A percentile compares a stretch with the other conserved stretches of the same genome.
These are phyloP conservation scores for Dunaliella primolecta DNA, from an alignment of 139 green algal genomes.

Conservation along the genomic window DNA sequence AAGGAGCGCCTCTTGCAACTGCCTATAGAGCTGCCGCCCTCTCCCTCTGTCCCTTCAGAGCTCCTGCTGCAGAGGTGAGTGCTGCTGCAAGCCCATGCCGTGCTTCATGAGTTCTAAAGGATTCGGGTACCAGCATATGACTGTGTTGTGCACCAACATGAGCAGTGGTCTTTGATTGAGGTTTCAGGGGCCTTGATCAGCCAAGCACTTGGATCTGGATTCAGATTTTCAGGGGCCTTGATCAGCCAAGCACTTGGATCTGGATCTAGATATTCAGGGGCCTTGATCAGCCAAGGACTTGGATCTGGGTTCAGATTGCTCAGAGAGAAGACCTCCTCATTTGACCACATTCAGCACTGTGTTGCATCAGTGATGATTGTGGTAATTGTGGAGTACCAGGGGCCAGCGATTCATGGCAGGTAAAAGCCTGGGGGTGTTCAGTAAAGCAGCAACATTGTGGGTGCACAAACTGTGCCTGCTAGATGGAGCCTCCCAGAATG, in stretches of 20 bases:
- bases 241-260: not conserved
- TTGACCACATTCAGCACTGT: too few species aligned
- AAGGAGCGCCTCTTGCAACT: constrained; percentile 42
- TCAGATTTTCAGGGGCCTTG: not conserved
- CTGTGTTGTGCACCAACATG: not conserved
- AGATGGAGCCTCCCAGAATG: too few species aligned
- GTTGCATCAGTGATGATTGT: too few species aligned
- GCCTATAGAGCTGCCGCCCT: constrained; percentile 22
- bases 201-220: not conserved
- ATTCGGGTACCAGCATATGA: too few species aligned
- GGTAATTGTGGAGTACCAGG: too few species aligned
- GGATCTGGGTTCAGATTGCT: not conserved
- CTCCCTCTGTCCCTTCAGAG: constrained; percentile 15
- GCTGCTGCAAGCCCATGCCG: too few species aligned
- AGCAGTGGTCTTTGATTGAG: not conserved
- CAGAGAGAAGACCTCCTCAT: too few species aligned
- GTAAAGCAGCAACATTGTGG: too few species aligned
- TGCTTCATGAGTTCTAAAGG: too few species aligned
- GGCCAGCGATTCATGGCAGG: too few species aligned
- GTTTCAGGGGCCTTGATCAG: not conserved
- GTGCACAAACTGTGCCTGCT: too few species aligned
- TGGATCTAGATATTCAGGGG: not conserved
- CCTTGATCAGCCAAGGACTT: not conserved
- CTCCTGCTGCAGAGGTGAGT: constrained; percentile 30
- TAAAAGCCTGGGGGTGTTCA: too few species aligned